Evolutionary conservation across 495 filamentous ascomycete genomes (phyloP).

Genomic region (Penicillium antarcticum): DNA sequence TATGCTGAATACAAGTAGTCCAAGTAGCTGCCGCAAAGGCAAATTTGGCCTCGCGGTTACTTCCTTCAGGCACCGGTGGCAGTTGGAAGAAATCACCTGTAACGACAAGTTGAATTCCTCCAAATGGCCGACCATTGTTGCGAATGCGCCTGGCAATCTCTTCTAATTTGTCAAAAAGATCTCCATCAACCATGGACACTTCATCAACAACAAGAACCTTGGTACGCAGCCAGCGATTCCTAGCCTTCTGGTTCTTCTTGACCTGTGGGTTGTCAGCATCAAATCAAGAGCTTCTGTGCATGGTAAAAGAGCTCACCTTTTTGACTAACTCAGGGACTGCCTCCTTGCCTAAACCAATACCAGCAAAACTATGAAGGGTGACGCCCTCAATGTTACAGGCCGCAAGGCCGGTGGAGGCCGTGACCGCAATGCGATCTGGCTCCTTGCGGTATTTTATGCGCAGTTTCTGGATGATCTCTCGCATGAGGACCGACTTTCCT

Average conservation of each 20-base stretch:
- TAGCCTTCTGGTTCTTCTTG: slow-evolving; percentile 81
- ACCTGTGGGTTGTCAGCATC: slow-evolving; percentile 46
- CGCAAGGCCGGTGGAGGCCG: slow-evolving; percentile 91
- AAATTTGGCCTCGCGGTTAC: slow-evolving; percentile 72
- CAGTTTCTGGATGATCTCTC: slow-evolving; percentile 79
- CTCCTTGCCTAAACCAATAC: slow-evolving; percentile 94
- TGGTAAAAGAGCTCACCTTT: slow-evolving; percentile 45
- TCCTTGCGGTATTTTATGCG: slow-evolving; percentile 71
- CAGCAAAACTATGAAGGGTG: slow-evolving; percentile 92
- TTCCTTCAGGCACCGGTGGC: slow-evolving; percentile 80
- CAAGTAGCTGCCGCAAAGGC: slow-evolving; percentile 89
- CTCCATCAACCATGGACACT: slow-evolving; percentile 97
- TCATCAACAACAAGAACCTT: slow-evolving; percentile 89
- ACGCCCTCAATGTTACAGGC: slow-evolving; percentile 96
- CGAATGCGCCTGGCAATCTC: slow-evolving; percentile 74
- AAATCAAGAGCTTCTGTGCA: neutral
- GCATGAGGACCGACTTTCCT: slow-evolving; percentile 93
- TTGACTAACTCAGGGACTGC: slow-evolving; percentile 75
- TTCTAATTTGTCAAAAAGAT: slow-evolving; percentile 95
- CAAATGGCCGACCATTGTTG: slow-evolving; percentile 89
- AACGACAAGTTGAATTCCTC: slow-evolving; percentile 92
- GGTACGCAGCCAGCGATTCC: slow-evolving; percentile 81
- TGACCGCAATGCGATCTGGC: slow-evolving; percentile 82
- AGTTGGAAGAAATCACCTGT: slow-evolving; percentile 98
- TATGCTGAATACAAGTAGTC: slow-evolving; percentile 90